A percentile compares a stretch with the other conserved stretches of the same genome.
phyloP scores from a whole-genome alignment of 139 green algal genomes.

The Volvox africanus region DNA sequence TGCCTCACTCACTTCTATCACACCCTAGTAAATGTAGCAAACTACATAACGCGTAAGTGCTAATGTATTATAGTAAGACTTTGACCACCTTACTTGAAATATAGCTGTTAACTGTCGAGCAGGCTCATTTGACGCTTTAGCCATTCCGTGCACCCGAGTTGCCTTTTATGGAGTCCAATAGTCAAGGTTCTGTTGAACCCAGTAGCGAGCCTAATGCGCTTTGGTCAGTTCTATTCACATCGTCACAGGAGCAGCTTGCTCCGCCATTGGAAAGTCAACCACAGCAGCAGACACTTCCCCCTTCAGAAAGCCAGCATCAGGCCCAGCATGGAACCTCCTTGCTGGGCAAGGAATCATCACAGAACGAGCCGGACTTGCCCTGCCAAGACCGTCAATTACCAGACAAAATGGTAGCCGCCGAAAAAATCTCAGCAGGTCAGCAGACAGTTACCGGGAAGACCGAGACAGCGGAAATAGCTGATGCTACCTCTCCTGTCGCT shows the following conservation, averaged over 20 bases:
- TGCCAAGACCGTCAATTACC: neutral
- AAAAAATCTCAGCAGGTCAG: no score
- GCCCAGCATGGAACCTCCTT: no score
- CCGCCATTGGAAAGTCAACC: neutral
- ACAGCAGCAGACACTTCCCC: neutral
- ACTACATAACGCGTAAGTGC: neutral
- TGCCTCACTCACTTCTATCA: neutral
- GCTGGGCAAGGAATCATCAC: neutral
- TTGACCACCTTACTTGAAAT: neutral
- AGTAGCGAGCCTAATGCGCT: slow-evolving; percentile 9
- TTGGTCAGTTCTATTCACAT: slow-evolving; percentile 26
- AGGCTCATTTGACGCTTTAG: neutral
- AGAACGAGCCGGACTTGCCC: neutral
- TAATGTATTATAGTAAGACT: neutral
- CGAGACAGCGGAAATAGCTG: no score
- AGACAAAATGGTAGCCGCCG: no score
- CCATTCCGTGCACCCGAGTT: no score
- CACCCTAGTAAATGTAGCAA: neutral
- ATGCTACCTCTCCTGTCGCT: no score
- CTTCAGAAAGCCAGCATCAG: neutral
- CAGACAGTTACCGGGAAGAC: no score
- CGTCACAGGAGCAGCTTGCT: neutral
- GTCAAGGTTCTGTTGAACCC: neutral
- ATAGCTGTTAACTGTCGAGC: neutral
- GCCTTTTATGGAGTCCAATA: neutral